A percentile compares a stretch with the other conserved stretches of the same genome.
Conservation (phyloP, 1,284 basidiomycete species). For the Apiotrichum gamsii region DNA sequence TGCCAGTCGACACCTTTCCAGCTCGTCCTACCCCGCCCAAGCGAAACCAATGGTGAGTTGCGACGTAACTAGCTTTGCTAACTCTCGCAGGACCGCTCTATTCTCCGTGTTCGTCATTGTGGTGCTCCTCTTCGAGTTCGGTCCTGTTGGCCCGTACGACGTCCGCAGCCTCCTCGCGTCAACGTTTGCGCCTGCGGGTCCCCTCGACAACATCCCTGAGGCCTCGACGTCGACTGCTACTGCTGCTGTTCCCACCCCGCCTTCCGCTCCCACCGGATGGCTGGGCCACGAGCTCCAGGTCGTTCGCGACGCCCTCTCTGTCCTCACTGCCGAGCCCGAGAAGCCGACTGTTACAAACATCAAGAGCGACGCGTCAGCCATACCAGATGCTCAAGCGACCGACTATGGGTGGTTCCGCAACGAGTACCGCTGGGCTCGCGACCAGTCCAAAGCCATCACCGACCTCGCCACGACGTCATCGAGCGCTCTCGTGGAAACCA, state of each 20-base stretch:
- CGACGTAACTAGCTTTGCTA: neutral
- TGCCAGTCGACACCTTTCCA: constrained; percentile 8
- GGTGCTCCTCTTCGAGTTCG: constrained; percentile 2
- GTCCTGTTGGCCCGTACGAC: neutral
- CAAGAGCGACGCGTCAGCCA: neutral
- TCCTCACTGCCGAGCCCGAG: neutral
- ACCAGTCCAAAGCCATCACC: neutral
- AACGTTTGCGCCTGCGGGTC: neutral
- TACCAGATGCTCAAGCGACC: neutral
- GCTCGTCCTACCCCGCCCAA: constrained; percentile 2
- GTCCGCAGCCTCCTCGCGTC: neutral
- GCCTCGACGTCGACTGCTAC: neutral
- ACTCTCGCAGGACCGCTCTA: constrained; percentile 4
- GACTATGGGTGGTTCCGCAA: neutral
- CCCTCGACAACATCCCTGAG: neutral
- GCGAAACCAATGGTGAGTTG: constrained; percentile 5
- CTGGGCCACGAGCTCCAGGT: constrained; percentile 4
- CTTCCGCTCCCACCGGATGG: neutral
- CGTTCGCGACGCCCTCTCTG: constrained; percentile 4
- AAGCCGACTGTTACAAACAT: neutral
- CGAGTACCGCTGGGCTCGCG: constrained; percentile 4
- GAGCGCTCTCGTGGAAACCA: neutral
- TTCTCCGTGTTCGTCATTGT: neutral
- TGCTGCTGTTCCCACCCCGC: neutral
- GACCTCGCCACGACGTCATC: neutral